Conservation (phyloP, 208 protist species). For the Strigomonas culicis region DNA sequence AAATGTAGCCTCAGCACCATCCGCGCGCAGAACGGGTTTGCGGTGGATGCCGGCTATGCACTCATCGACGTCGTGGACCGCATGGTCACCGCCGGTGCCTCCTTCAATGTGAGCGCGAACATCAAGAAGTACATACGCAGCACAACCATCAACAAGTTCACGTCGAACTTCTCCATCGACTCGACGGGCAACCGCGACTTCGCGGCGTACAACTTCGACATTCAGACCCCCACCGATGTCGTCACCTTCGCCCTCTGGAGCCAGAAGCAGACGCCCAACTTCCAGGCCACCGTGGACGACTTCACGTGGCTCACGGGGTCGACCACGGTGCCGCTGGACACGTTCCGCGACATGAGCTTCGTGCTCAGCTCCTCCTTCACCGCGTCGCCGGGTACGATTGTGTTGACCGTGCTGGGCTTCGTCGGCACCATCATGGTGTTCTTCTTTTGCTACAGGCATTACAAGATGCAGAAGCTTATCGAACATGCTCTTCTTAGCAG, state of each 20-base stretch:
- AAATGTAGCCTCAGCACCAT: slow-evolving; percentile 43
- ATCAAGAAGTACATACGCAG: slow-evolving; percentile 52
- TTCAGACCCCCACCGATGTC: slow-evolving; percentile 47
- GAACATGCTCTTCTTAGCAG: slow-evolving; percentile 68
- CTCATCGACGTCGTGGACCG: slow-evolving; percentile 56
- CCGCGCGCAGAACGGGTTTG: slow-evolving; percentile 43
- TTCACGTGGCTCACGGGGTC: slow-evolving; percentile 72
- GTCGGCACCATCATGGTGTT: slow-evolving; percentile 73
- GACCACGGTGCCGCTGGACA: slow-evolving; percentile 54
- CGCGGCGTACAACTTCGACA: slow-evolving; percentile 54
- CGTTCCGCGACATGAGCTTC: slow-evolving; percentile 81
- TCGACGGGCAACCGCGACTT: slow-evolving; percentile 59
- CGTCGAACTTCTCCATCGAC: slow-evolving; percentile 63
- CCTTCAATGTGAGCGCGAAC: slow-evolving; percentile 42
- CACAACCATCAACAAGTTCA: slow-evolving; percentile 52
- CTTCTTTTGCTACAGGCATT: slow-evolving; percentile 85
- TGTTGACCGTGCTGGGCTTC: slow-evolving; percentile 78
- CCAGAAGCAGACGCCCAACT: slow-evolving; percentile 24
- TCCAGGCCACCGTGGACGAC: slow-evolving; percentile 22
- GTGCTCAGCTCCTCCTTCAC: slow-evolving; percentile 56
- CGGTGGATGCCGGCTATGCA: slow-evolving; percentile 67
- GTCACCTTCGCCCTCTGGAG: slow-evolving; percentile 67
- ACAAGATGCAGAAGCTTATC: slow-evolving; percentile 74
- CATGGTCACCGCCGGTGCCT: slow-evolving; percentile 32
- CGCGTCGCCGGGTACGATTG: slow-evolving; percentile 77